Percentiles rank a stretch among this genome's conserved stretches.
Evolutionary conservation across 192 early-diverging fungal species (phyloP).

Genomic region (Piromyces finnis): DNA sequence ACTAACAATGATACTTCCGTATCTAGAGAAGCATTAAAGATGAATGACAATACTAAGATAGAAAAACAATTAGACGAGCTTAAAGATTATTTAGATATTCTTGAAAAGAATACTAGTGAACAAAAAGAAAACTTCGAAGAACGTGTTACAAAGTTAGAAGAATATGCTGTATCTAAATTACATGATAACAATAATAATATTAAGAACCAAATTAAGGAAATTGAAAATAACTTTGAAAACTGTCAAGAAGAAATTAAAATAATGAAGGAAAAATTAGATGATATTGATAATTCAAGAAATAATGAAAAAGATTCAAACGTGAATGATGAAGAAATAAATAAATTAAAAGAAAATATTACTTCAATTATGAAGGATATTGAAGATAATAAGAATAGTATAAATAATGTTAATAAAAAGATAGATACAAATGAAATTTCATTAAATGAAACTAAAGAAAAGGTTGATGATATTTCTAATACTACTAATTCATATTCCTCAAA

Average conservation of each 20-base stretch:
- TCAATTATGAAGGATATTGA: not conserved
- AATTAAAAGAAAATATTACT: not conserved
- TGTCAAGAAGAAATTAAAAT: not conserved
- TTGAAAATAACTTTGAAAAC: not conserved
- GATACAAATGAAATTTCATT: not conserved
- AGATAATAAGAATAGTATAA: not conserved
- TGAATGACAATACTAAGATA: not conserved
- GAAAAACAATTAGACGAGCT: not conserved
- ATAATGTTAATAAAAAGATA: not conserved
- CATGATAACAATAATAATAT: not conserved
- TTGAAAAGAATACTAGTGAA: not conserved
- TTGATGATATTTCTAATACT: not conserved
- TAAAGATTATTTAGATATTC: not conserved
- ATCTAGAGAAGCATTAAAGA: not conserved
- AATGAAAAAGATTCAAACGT: not conserved
- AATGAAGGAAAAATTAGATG: not conserved
- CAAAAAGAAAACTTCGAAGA: not conserved
- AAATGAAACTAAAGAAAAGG: not conserved
- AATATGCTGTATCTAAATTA: not conserved
- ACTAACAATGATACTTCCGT: not conserved
- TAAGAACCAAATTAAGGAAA: not conserved
- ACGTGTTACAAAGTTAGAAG: not conserved
- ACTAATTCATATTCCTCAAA: no score
- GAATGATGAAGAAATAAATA: not conserved
- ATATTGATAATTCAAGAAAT: not conserved